Percentiles rank a stretch among this genome's conserved stretches.
Conservation (phyloP, 768 basidiomycete genomes). For the Lyophyllum semitale region DNA sequence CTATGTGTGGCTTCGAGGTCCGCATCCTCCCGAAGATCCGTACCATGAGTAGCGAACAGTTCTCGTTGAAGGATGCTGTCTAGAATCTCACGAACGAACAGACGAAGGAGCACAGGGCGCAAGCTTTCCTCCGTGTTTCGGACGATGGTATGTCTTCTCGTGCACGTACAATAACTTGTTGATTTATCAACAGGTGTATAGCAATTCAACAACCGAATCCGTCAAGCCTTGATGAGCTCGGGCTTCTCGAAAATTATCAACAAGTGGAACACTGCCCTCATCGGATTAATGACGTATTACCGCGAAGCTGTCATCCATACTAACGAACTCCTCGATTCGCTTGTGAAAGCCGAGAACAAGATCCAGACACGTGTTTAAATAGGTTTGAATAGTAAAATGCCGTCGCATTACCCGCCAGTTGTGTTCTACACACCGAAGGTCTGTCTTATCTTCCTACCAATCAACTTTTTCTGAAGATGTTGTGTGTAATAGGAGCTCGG, state of each 20-base stretch:
- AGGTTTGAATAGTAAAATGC: slow-evolving; percentile 99
- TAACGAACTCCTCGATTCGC: slow-evolving; percentile 90
- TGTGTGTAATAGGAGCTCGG: slow-evolving; percentile 71
- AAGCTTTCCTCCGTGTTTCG: slow-evolving; percentile 96
- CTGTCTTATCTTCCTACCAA: slow-evolving; percentile 7
- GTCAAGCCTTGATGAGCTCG: slow-evolving; percentile 97
- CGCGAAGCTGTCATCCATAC: slow-evolving; percentile 98
- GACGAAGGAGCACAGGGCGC: slow-evolving; percentile 95
- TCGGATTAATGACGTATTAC: slow-evolving; percentile 97
- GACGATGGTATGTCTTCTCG: slow-evolving; percentile 67
- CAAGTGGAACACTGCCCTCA: slow-evolving; percentile 96
- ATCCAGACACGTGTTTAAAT: slow-evolving; percentile 99
- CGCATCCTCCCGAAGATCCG: slow-evolving; percentile 96
- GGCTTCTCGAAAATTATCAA: slow-evolving; percentile 99
- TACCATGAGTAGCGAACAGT: slow-evolving; percentile 94
- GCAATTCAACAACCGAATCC: slow-evolving; percentile 96
- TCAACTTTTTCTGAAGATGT: not conserved
- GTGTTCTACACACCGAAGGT: slow-evolving; percentile 96
- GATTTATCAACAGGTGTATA: slow-evolving; percentile 64
- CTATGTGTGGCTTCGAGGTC: slow-evolving; percentile 99
- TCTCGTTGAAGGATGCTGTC: slow-evolving; percentile 93
- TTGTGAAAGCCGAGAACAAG: slow-evolving; percentile 99
- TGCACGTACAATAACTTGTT: not conserved
- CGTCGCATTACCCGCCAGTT: slow-evolving; percentile 96
- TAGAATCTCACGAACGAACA: slow-evolving; percentile 98